phyloP scores from a whole-genome alignment of 768 basidiomycete species.

The Russula earlei region DNA sequence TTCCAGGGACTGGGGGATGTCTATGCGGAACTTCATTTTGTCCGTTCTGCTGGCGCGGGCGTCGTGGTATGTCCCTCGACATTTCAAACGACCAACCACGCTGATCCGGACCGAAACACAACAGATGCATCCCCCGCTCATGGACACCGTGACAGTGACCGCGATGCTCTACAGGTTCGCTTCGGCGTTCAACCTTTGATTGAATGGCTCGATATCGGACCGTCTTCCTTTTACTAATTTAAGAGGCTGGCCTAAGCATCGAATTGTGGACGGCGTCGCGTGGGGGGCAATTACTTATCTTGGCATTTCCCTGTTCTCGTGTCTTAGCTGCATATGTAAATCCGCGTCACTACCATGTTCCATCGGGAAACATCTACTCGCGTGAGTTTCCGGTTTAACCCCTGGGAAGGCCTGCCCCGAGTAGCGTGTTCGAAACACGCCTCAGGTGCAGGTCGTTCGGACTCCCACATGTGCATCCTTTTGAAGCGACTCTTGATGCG shows the following conservation, averaged over 20 bases:
- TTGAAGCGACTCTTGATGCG: constrained; percentile 5
- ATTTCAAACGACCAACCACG: constrained; percentile 10
- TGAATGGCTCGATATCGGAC: constrained; percentile 1
- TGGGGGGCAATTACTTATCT: constrained; percentile 20
- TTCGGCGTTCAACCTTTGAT: constrained; percentile 35
- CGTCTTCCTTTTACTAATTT: constrained; percentile 10
- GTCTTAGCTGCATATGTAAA: constrained; percentile 19
- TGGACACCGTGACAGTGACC: constrained; percentile 81
- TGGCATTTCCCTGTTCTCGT: constrained; percentile 16
- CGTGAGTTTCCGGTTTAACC: constrained; percentile 8
- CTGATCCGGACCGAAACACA: constrained; percentile 9
- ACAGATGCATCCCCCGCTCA: constrained; percentile 81
- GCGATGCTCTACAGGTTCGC: constrained; percentile 82
- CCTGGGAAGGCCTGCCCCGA: constrained; percentile 14
- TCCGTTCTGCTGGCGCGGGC: constrained; percentile 68
- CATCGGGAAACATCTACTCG: constrained; percentile 14
- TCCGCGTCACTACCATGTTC: constrained; percentile 13
- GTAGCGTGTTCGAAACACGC: constrained; percentile 15
- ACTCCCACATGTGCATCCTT: constrained; percentile 11
- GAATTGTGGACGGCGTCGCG: constrained; percentile 11
- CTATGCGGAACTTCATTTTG: constrained; percentile 76
- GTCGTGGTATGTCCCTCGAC: constrained; percentile 51
- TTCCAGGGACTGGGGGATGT: constrained; percentile 80
- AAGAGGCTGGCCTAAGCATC: constrained; percentile 16
- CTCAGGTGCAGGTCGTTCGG: constrained; percentile 4